Conservation (phyloP, 2,329 filamentous ascomycete genomes). For the Aspergillus tamarii region DNA sequence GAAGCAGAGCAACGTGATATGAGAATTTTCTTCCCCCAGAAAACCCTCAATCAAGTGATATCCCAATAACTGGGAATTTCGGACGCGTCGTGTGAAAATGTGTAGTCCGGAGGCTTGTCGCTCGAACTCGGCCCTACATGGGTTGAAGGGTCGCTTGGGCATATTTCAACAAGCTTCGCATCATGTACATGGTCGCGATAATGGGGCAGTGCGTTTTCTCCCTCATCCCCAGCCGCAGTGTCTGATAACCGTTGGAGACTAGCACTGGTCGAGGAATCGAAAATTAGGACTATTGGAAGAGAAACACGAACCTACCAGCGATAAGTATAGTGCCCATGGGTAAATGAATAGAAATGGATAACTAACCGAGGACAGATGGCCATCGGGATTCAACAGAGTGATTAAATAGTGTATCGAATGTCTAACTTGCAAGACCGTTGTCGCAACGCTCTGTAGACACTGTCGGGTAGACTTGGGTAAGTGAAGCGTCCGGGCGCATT, state of each 20-base stretch:
- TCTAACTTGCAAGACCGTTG: not conserved
- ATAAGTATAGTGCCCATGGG: not conserved
- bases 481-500: not conserved
- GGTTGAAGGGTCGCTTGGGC: not conserved
- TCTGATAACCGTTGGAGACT: not conserved
- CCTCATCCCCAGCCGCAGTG: too few species aligned
- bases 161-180: not conserved
- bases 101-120: not conserved
- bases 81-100: too few species aligned
- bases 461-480: not conserved
- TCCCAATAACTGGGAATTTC: not conserved
- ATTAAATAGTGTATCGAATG: not conserved
- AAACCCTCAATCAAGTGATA: not conserved
- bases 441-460: not conserved
- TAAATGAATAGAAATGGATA: not conserved
- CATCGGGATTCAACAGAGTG: not conserved
- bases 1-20: too few species aligned
- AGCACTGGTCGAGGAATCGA: not conserved
- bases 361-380: not conserved
- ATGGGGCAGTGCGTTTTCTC: not conserved
- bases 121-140: fast-evolving
- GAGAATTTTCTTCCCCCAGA: too few species aligned
- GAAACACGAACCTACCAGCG: not conserved
- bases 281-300: not conserved
- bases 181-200: not conserved